These are phyloP conservation scores for Globisporangium acanthophoron DNA, from an alignment of 352 stramenopile species.

Conservation along the genomic window DNA sequence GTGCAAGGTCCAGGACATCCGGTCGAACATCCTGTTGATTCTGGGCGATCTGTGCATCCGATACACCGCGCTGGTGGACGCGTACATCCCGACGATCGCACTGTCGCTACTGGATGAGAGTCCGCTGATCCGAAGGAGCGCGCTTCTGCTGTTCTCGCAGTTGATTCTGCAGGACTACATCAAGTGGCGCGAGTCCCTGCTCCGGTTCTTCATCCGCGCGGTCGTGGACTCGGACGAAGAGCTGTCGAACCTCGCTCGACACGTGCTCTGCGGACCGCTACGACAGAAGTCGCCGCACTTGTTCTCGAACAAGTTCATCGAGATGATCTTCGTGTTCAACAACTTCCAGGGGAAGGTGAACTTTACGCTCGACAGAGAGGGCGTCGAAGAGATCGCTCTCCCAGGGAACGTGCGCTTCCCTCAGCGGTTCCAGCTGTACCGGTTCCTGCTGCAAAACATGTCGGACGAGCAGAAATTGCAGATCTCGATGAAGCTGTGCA, in stretches of 20 bases:
- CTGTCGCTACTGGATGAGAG: constrained; percentile 89
- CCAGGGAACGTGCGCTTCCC: constrained; percentile 47
- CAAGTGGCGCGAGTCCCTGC: constrained; percentile 95
- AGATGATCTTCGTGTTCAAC: constrained; percentile 97
- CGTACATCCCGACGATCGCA: constrained; percentile 94
- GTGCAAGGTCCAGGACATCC: constrained; percentile 79
- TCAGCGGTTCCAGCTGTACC: constrained; percentile 89
- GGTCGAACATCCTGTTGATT: constrained; percentile 96
- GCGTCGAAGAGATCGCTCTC: constrained; percentile 55
- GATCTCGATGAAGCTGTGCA: constrained; percentile 93
- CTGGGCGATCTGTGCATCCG: constrained; percentile 95
- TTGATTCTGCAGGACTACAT: constrained; percentile 98
- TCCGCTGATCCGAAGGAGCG: constrained; percentile 89
- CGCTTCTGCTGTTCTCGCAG: constrained; percentile 94
- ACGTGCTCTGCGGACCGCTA: constrained; percentile 89
- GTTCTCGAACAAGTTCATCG: constrained; percentile 96
- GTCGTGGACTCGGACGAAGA: constrained; percentile 93
- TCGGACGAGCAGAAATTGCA: constrained; percentile 95
- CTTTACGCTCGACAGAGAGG: constrained; percentile 59
- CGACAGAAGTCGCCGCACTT: constrained; percentile 91
- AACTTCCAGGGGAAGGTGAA: constrained; percentile 58
- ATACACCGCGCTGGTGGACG: constrained; percentile 95
- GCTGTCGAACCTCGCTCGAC: constrained; percentile 89
- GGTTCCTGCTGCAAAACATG: constrained; percentile 93
- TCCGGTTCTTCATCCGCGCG: constrained; percentile 94